A percentile compares a stretch with the other conserved stretches of the same genome.
phyloP scores from a whole-genome alignment of 2,329 filamentous ascomycete species.

The Plectosphaerella sp. region DNA sequence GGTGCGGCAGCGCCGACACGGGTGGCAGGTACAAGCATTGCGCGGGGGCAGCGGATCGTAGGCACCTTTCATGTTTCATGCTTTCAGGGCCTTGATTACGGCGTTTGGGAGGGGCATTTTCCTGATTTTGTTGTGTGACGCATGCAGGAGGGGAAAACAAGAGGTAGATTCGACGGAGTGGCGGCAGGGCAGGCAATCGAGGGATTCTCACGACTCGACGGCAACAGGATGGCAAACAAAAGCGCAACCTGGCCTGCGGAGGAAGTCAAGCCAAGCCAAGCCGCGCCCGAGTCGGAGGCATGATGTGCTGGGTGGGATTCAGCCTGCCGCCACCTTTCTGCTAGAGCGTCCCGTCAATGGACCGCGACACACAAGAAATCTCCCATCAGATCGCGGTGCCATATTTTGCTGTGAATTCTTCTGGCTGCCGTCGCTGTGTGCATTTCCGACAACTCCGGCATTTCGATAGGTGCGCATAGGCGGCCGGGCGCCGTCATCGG shows the following conservation, averaged over 20 bases:
- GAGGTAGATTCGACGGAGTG: neutral
- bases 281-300: too few species aligned
- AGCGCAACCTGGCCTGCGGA: too few species aligned
- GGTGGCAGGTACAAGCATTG: neutral
- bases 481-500: neutral
- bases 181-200: neutral
- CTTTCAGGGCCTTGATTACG: neutral
- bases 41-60: neutral
- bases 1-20: neutral
- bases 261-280: too few species aligned
- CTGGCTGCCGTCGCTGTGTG: neutral
- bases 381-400: too few species aligned
- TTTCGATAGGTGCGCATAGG: neutral
- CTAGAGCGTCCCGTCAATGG: too few species aligned
- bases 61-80: neutral
- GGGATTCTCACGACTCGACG: neutral
- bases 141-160: neutral
- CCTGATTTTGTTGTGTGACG: neutral
- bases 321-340: too few species aligned
- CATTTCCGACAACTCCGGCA: neutral
- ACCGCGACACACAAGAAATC: too few species aligned
- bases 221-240: too few species aligned
- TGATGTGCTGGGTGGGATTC: too few species aligned
- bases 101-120: slow-evolving; percentile 2
- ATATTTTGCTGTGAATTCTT: too few species aligned